Evolutionary conservation across 306 rosid genomes (phyloP), one percentile per base, ranked within the genome.

Genomic region (Corylus americana): DNA sequence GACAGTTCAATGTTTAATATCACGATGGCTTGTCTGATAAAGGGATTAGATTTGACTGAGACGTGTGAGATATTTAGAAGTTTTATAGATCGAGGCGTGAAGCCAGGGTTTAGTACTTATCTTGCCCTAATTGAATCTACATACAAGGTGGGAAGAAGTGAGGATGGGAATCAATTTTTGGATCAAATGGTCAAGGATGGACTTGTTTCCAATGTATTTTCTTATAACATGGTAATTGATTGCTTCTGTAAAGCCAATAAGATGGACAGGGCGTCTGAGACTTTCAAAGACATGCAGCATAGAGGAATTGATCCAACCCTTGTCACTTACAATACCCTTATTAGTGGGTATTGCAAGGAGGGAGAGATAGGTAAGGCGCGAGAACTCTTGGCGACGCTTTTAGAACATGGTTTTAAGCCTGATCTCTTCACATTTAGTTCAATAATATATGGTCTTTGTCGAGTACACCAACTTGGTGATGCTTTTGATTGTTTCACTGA

Each of bases 271-370:
- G 97, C 98, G 37, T 85, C 76, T 45, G 84, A 86, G 71, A 74
- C 83, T 72, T 92, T 91, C 70, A 75, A 67, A 31, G 83, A 88
- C 64, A 90, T 94, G 93, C 88, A 69, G 76, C 59, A 42, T 76
- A 85, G 74, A 45, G 94, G 95, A 14, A 83, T 88, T 70, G 70
- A 76, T 78, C 98, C 97, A 11, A 92, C 81, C 87, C 89, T 92
- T 79, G 92, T 94, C 58, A 94, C 98, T 72, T 88, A 87, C 71
- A 94, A 92, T 82, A 94, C 93, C 45, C 93, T 92, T 82, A 88
- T 94, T 70, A 48, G 86, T 63, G 97, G 97, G 49, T 79, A 85
- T 87, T 87, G 97, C 89, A 92, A 86, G 79, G 81, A 54, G 77
- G 90, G 91, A 50, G 81, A 86, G 51, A 68, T 91, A 73, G 80